Evolutionary conservation across 768 basidiomycete species (phyloP), one percentile per base, ranked within the genome.

Genomic region (Pulveroboletus frians): DNA sequence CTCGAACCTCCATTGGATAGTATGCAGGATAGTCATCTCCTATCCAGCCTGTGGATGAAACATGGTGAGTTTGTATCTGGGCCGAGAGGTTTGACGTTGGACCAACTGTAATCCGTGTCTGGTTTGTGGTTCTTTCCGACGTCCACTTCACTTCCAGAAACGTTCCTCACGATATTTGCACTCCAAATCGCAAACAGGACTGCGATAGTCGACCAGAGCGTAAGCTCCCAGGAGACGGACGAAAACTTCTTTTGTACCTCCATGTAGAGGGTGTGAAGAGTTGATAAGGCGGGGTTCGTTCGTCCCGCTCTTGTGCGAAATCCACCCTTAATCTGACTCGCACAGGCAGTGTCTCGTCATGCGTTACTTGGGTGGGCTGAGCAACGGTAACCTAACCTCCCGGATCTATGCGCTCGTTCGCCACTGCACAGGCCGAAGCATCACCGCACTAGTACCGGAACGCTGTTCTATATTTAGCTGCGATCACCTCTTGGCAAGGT

Each of bases 1-100:
- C 46, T 29, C 36, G 57, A 34, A 63, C 52, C 9, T 56, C 51
- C 57, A 63, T 56, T 2, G 62, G 61, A 32, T 61, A 63, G 36
- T 61, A 64, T 35, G 49, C 49, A 37, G 63, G 62, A 29, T 56
- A 59, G 43, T 65, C 62, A n/a, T 63, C 63, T 40, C 49, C 63
- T 23, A 56, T 32, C 62, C 63, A 63, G 15, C 56, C 61, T 63
- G 34, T 43, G 27, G 7, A 20, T 30, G 31, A 30, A 7, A 39
- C 13, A 6, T 5, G 21, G 47, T 54, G 38, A 54, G 46, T 50
- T 26, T 21, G 13, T 31, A 14, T 39, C 4, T n/a, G 21, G 41
- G 10, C 6, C 5, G 11, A 14, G 20, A 39, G 23, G 2, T 7
- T 20, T 21, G 34, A 35, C 23, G 23, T 26, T 20, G 36, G 21